Percentiles rank a stretch among this genome's conserved stretches.
Evolutionary conservation across 345 rosid species (phyloP).

Genomic region (Pistacia vera): DNA sequence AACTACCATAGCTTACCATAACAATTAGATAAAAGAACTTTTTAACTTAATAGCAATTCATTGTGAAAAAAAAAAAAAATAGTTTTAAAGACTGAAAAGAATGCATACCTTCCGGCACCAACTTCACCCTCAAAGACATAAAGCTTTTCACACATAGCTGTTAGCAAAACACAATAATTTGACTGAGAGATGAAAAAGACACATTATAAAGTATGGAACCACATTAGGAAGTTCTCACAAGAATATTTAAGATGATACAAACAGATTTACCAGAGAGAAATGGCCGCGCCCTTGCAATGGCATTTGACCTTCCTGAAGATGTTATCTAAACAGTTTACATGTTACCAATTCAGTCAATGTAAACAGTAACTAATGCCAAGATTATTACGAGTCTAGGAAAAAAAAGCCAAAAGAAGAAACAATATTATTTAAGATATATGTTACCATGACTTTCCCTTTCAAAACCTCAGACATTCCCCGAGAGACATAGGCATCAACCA

Average conservation of each 20-base stretch:
- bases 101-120: conserved; percentile 76
- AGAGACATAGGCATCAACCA: conserved; percentile 72
- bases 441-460: conserved; percentile 75
- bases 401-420: neutral
- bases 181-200: conserved; percentile 13
- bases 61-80: no score
- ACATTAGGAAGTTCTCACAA: conserved; percentile 7
- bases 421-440: neutral
- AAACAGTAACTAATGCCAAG: neutral
- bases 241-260: conserved; percentile 18
- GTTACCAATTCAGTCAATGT: neutral
- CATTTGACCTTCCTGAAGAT: conserved; percentile 78
- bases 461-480: conserved; percentile 61
- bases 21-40: neutral
- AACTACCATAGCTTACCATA: neutral
- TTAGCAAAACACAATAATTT: conserved; percentile 20
- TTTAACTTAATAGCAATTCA: no score
- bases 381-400: neutral
- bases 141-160: conserved; percentile 81
- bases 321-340: conserved; percentile 46
- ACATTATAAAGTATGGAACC: conserved; percentile 15
- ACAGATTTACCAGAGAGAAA: conserved; percentile 66
- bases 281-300: conserved; percentile 71
- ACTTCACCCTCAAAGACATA: conserved; percentile 75
- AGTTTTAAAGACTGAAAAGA: conserved; percentile 13